Conservation (phyloP, 2,329 filamentous ascomycete species). For the Aspergillus sp. region DNA sequence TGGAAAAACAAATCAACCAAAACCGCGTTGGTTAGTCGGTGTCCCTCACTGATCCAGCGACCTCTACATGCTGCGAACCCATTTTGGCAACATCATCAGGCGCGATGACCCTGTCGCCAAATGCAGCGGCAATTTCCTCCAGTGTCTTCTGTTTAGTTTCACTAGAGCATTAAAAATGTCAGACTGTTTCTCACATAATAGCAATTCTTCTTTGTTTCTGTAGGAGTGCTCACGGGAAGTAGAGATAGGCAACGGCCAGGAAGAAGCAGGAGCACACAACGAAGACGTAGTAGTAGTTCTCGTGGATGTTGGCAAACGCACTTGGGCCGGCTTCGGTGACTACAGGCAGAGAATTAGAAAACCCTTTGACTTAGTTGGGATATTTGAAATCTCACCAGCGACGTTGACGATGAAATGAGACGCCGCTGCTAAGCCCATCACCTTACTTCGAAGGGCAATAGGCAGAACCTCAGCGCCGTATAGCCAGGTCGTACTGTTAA, state of each 20-base stretch:
- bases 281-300: constrained; percentile 60
- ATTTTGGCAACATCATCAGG: constrained; percentile 20
- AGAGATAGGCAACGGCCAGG: constrained; percentile 49
- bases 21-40: not conserved
- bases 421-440: constrained; percentile 52
- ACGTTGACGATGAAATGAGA: constrained; percentile 55
- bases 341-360: constrained; percentile 1
- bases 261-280: constrained; percentile 51
- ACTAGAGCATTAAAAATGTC: constrained; percentile 11
- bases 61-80: constrained; percentile 11
- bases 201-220: too few relatives aligned
- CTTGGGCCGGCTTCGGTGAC: constrained; percentile 52
- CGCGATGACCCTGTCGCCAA: constrained; percentile 43
- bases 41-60: constrained; percentile 5
- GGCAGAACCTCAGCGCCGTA: constrained; percentile 55
- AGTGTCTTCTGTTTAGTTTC: constrained; percentile 47
- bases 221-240: constrained; percentile 43
- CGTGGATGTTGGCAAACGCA: constrained; percentile 53
- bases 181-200: too few relatives aligned
- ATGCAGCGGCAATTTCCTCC: constrained; percentile 46
- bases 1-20: too few relatives aligned
- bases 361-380: not conserved
- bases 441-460: constrained; percentile 49
- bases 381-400: constrained; percentile 26
- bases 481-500: constrained; percentile 52